These are phyloP conservation scores for Calonectria pseudoreteaudii DNA, from an alignment of 2,329 filamentous ascomycete species.

Conservation along the genomic window DNA sequence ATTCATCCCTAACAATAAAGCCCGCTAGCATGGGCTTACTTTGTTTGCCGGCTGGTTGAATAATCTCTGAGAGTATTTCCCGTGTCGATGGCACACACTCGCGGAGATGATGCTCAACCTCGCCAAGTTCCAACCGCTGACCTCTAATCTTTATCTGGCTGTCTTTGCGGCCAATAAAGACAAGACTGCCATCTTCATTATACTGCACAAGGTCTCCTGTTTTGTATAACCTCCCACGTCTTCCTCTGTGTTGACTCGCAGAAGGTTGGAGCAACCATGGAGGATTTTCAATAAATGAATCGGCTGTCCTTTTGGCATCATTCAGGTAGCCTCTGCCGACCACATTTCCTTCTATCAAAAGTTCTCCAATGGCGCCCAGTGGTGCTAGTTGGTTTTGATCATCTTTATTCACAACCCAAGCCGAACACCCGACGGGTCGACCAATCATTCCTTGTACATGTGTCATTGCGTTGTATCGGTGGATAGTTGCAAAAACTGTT, in stretches of 20 bases:
- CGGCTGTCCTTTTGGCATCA: not conserved
- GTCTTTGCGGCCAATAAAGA: slow-evolving; percentile 65
- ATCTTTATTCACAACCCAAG: slow-evolving; percentile 16
- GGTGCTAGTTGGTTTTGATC: slow-evolving; percentile 9
- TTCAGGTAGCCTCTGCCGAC: slow-evolving; percentile 2
- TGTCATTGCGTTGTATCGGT: not conserved
- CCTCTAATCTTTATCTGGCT: slow-evolving; percentile 70
- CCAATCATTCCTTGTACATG: slow-evolving; percentile 2
- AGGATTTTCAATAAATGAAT: not conserved
- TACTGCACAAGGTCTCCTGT: slow-evolving; percentile 61
- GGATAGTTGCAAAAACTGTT: not conserved
- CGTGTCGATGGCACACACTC: not conserved
- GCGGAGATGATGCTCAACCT: slow-evolving; percentile 34
- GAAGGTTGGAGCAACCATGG: not conserved
- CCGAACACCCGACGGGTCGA: not conserved
- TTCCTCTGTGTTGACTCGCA: not conserved
- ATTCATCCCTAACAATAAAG: not conserved
- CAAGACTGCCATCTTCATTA: slow-evolving; percentile 52
- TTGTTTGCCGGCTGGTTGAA: not conserved
- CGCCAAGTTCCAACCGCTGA: slow-evolving; percentile 62
- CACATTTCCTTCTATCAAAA: slow-evolving; percentile 11
- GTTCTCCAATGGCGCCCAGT: slow-evolving; percentile 11
- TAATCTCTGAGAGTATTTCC: not conserved
- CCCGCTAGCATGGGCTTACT: not conserved
- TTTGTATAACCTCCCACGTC: slow-evolving; percentile 51